phyloP scores from a whole-genome alignment of 768 basidiomycete species.

The Hemileccinum impolitum region DNA sequence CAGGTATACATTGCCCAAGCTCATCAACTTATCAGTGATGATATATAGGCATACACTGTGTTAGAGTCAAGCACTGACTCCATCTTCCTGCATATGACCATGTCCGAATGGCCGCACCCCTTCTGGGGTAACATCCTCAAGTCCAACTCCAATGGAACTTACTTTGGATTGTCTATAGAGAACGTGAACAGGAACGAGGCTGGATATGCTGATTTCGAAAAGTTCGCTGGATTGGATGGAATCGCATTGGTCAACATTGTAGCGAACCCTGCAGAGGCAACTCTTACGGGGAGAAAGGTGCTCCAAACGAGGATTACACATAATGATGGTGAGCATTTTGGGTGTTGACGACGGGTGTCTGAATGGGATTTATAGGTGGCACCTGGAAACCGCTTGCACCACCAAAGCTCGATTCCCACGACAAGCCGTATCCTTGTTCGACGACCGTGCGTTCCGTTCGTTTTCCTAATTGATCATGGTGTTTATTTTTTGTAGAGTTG shows the following conservation, averaged over 20 bases:
- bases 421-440: constrained; percentile 66
- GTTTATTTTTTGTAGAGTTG: constrained; percentile 54
- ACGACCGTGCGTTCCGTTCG: constrained; percentile 47
- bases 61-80: constrained; percentile 92
- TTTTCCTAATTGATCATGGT: background rate
- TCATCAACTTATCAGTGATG: background rate
- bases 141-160: constrained; percentile 98
- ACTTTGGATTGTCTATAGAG: constrained; percentile 83
- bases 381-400: constrained; percentile 83
- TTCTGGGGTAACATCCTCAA: constrained; percentile 92
- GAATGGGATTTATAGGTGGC: constrained; percentile 49
- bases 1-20: background rate
- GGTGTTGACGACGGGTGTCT: background rate
- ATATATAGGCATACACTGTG: constrained; percentile 78
- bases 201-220: constrained; percentile 97
- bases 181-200: constrained; percentile 85
- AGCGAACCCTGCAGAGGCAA: constrained; percentile 73
- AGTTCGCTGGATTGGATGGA: constrained; percentile 93
- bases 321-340: constrained; percentile 73
- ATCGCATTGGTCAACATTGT: constrained; percentile 94
- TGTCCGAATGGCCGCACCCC: constrained; percentile 67
- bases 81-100: constrained; percentile 95
- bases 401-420: constrained; percentile 72
- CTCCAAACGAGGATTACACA: constrained; percentile 90
- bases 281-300: constrained; percentile 65